Conservation (phyloP, 1,139 yeast genomes). For the Zygoascus meyerae region DNA sequence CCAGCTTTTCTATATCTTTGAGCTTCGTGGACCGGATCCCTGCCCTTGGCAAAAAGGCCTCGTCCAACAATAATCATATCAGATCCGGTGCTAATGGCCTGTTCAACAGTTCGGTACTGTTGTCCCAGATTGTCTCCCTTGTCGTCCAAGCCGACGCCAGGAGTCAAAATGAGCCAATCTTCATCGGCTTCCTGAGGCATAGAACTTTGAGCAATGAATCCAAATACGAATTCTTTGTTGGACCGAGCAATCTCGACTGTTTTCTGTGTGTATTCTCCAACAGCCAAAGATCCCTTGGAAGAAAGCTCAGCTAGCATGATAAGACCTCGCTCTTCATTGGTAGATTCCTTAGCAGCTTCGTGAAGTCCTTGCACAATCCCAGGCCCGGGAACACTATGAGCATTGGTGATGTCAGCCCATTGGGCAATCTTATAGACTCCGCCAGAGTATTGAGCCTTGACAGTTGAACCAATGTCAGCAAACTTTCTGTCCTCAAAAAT, state of each 20-base stretch:
- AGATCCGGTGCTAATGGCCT: constrained; percentile 75
- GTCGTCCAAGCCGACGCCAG: constrained; percentile 97
- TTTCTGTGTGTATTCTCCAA: constrained; percentile 80
- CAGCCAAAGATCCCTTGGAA: constrained; percentile 86
- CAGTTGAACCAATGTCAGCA: constrained; percentile 99
- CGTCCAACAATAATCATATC: constrained; percentile 97
- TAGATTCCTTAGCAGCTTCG: constrained; percentile 71
- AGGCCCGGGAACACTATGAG: constrained; percentile 94
- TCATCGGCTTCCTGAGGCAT: constrained; percentile 65
- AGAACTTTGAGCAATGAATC: constrained; percentile 88
- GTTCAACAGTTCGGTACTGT: constrained; percentile 88
- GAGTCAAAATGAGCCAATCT: constrained; percentile 95
- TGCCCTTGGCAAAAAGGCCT: constrained; percentile 91
- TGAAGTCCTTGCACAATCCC: constrained; percentile 88
- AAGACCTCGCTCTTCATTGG: constrained; percentile 62
- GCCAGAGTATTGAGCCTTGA: constrained; percentile 84
- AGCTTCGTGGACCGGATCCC: constrained; percentile 86
- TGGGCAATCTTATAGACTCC: constrained; percentile 84
- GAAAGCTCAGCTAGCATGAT: constrained; percentile 95
- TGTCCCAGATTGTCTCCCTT: constrained; percentile 97
- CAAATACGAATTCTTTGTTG: constrained; percentile 86
- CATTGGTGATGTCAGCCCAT: constrained; percentile 97
- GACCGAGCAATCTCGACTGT: constrained; percentile 87
- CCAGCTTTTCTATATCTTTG: constrained; percentile 88
- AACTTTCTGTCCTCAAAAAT: constrained; percentile 95